Conservation (phyloP, 2,329 filamentous ascomycete genomes). For the Aspergillus intermedius region DNA sequence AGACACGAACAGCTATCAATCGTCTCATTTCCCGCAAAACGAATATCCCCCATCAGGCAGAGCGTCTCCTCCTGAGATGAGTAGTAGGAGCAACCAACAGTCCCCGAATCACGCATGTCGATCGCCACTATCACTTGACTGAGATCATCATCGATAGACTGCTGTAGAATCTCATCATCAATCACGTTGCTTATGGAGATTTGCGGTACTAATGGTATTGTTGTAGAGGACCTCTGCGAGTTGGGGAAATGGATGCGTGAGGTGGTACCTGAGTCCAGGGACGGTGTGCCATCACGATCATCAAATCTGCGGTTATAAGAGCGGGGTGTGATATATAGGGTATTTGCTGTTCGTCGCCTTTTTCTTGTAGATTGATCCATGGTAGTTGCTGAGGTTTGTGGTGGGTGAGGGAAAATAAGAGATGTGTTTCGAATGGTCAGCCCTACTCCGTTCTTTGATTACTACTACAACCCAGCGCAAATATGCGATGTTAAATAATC, state of each 20-base stretch:
- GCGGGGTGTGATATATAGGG: not conserved
- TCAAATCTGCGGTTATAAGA: slow-evolving; percentile 1
- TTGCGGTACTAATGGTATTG: slow-evolving; percentile 6
- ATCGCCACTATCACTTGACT: slow-evolving; percentile 75
- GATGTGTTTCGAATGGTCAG: not conserved
- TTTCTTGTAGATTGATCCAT: slow-evolving; percentile 6
- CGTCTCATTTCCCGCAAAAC: slow-evolving; percentile 60
- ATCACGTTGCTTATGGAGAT: slow-evolving; percentile 3
- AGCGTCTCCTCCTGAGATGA: slow-evolving; percentile 62
- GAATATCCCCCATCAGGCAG: slow-evolving; percentile 70
- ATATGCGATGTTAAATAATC: not conserved
- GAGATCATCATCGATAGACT: slow-evolving; percentile 44
- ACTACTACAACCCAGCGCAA: too few species aligned
- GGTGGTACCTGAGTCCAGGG: not conserved
- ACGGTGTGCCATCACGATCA: not conserved
- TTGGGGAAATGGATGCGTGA: not conserved
- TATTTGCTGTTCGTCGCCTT: slow-evolving; percentile 1
- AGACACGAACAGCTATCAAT: slow-evolving; percentile 49
- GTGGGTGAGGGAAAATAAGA: not conserved
- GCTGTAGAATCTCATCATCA: slow-evolving; percentile 24
- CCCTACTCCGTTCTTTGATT: not conserved
- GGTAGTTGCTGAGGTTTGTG: not conserved
- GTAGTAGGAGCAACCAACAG: slow-evolving; percentile 80
- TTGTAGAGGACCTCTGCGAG: slow-evolving; percentile 4
- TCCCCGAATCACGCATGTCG: slow-evolving; percentile 62